Evolutionary conservation across 148 eudicot species (phyloP).

Genomic region (Arbutus unedo): DNA sequence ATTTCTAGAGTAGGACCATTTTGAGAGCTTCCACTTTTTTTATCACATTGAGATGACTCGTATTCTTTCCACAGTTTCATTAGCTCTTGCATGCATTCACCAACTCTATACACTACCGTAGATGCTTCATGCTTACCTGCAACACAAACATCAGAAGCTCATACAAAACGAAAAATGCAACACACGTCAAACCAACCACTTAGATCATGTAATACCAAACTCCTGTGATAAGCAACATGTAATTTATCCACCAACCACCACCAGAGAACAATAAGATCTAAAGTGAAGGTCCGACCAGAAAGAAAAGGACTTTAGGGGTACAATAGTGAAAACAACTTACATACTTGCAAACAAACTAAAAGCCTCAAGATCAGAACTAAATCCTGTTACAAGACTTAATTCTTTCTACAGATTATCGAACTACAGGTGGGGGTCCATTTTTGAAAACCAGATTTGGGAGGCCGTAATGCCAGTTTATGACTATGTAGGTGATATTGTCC

Average conservation of each 20-base stretch:
- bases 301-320: neutral
- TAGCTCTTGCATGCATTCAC: constrained; percentile 92
- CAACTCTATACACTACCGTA: constrained; percentile 66
- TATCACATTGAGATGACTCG: constrained; percentile 53
- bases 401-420: neutral
- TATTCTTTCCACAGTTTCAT: constrained; percentile 82
- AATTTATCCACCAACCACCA: neutral
- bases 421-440: neutral
- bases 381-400: neutral
- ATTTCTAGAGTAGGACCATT: constrained; percentile 82
- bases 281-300: neutral
- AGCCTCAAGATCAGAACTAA: neutral
- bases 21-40: constrained; percentile 45
- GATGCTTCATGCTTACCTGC: constrained; percentile 75
- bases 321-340: neutral
- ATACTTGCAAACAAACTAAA: neutral
- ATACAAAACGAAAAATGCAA: neutral
- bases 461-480: neutral
- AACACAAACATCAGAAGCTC: constrained; percentile 18
- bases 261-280: neutral
- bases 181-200: neutral
- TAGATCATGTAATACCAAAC: neutral
- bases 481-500: neutral
- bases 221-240: neutral
- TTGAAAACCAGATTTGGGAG: neutral